Evolutionary conservation across 139 green algal genomes (phyloP).

Genomic region (Haematococcus sp.): DNA sequence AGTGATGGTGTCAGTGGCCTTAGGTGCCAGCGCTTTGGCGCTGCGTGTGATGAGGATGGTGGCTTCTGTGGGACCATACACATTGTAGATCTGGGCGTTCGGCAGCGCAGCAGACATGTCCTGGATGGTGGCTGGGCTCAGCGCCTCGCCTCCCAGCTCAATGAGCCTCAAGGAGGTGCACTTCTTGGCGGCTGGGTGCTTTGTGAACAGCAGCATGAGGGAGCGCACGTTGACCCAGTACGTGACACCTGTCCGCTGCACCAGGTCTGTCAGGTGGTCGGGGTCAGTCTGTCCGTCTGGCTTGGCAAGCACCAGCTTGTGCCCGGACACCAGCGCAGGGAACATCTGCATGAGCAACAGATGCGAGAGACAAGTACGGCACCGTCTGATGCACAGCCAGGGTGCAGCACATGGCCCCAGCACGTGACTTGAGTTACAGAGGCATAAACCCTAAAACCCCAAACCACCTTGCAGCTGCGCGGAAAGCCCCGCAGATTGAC

Average conservation of each 20-base stretch:
- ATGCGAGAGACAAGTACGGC: too few relatives aligned
- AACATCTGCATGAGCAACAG: slow-evolving; percentile 12
- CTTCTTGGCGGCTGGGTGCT: background rate
- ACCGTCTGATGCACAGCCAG: too few relatives aligned
- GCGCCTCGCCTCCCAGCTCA: slow-evolving; percentile 13
- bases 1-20: too few relatives aligned
- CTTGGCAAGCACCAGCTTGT: slow-evolving; percentile 17
- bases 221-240: background rate
- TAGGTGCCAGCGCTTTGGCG: too few relatives aligned
- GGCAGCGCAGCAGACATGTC: slow-evolving; percentile 10
- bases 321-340: slow-evolving; percentile 5
- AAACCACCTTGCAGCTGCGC: too few relatives aligned
- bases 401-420: too few relatives aligned
- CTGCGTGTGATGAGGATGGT: slow-evolving; percentile 15
- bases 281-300: slow-evolving; percentile 29
- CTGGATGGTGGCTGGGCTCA: slow-evolving; percentile 2
- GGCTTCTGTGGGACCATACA: slow-evolving; percentile 45
- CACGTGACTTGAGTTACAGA: too few relatives aligned
- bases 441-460: too few relatives aligned
- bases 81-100: slow-evolving; percentile 18
- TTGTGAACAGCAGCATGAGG: background rate
- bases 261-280: slow-evolving; percentile 9
- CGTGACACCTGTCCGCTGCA: slow-evolving; percentile 10
- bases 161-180: background rate
- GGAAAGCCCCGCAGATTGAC: too few relatives aligned